Base-by-base conservation (phyloP, 1,139 yeast species). In the Kurtzmaniella quercitrusa region DNA sequence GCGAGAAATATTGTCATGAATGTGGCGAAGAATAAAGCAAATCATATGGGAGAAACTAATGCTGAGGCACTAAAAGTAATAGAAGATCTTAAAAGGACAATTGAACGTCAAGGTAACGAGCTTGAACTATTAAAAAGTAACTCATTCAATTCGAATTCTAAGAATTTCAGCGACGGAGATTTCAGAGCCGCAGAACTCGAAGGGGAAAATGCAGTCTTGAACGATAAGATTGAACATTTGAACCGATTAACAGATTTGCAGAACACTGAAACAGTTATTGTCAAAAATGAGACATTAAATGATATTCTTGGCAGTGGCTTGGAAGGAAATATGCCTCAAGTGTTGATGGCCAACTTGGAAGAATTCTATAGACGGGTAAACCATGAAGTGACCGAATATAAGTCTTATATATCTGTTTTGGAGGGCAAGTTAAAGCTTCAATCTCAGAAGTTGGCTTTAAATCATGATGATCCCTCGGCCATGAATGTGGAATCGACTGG, bases 1-100 rank as follows among this genome's bases (percentile, higher is more conserved):
- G 98, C 98, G 1, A 91, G 90, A 57, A 90, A 90, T 59, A 82
- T 90, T 42, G 75, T 81, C 10, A 76, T 90, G 50, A 76, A 73
- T 45, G 95, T 88, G 7, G 77, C 77, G 47, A 79, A 78, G 47
- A 81, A 76, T 51, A 77, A 73, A 48, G 34, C 37, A 9, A 23
- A 37, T 12, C 50, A 60, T 19, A 44, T 56, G 19, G 46, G 48
- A 11, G 42, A 63, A 9, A 55, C 63, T 9, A 72, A 65, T 37
- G 59, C 57, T 1, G 85, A 77, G 21, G 68, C 77, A 16, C 68
- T 68, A 41, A 65, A 62, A 43, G 54, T 75, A 18, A 73, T 81
- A 18, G 77, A 71, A 43, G 77, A 73, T 40, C 63, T 80, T 46
- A 57, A 69, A 40, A 59, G 58, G 37, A 76, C 78, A 3, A 67